phyloP scores from a whole-genome alignment of 306 rosid species.

The Prunus padus region DNA sequence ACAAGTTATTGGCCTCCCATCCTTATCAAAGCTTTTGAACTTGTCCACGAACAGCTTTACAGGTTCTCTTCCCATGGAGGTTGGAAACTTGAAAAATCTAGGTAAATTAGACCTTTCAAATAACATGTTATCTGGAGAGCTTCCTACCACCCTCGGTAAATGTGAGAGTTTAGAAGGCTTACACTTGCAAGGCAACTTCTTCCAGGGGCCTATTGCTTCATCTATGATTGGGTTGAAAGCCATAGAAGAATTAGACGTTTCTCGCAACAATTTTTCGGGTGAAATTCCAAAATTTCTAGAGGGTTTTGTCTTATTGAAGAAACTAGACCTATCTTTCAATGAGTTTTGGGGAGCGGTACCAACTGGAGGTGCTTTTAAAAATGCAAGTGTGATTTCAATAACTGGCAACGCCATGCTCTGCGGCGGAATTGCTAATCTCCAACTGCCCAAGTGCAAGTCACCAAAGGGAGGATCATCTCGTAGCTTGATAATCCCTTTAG shows the following conservation, averaged over 20 bases:
- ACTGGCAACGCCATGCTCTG: not conserved
- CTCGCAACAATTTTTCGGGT: not conserved
- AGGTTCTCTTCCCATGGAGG: not conserved
- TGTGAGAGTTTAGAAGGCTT: not conserved
- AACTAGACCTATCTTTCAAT: not conserved
- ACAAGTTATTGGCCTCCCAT: not conserved
- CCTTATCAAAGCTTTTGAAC: not conserved
- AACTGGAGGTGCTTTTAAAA: not conserved
- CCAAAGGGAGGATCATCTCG: too few species aligned
- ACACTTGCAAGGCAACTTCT: not conserved
- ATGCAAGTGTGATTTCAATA: not conserved
- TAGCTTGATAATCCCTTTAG: not conserved
- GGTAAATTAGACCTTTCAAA: not conserved
- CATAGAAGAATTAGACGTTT: not conserved
- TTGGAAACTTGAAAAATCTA: not conserved
- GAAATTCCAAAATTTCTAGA: not conserved
- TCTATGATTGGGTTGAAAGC: not conserved
- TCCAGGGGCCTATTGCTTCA: not conserved
- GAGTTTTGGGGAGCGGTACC: not conserved
- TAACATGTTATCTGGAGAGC: not conserved
- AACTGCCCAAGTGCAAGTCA: not conserved
- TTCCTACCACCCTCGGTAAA: not conserved
- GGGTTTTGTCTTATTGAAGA: not conserved
- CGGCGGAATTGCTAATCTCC: not conserved
- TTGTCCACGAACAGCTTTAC: not conserved